These are phyloP conservation scores for Tylopilus cervinicoccineus DNA, from an alignment of 768 basidiomycete species.

Conservation along the genomic window DNA sequence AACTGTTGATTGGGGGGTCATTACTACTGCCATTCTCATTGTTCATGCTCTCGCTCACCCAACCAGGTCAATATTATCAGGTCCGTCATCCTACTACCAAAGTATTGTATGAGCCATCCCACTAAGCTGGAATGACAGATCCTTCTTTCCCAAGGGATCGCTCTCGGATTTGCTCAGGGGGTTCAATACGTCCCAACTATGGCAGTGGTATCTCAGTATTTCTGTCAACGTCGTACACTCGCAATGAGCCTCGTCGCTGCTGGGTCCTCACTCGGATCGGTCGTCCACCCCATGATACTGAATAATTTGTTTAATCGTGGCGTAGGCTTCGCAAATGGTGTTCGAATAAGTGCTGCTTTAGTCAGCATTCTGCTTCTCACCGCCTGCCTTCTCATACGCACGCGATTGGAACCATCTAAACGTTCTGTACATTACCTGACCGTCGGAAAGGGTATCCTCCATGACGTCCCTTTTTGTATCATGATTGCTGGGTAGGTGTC, in stretches of 20 bases:
- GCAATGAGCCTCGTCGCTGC: constrained; percentile 41
- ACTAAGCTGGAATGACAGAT: constrained; percentile 28
- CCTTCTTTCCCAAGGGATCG: constrained; percentile 48
- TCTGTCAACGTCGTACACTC: constrained; percentile 36
- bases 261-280: constrained; percentile 33
- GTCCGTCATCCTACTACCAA: constrained; percentile 20
- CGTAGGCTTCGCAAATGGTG: constrained; percentile 40
- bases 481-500: constrained; percentile 19
- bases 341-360: constrained; percentile 46
- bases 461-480: constrained; percentile 17
- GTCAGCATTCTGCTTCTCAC: constrained; percentile 35
- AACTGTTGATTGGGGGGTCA: constrained; percentile 42
- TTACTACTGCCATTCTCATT: constrained; percentile 38
- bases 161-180: constrained; percentile 43
- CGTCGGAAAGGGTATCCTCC: constrained; percentile 13
- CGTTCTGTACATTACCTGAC: constrained; percentile 10
- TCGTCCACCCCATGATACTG: constrained; percentile 30
- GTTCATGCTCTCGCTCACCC: constrained; percentile 44
- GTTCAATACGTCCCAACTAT: constrained; percentile 43
- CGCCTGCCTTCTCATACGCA: constrained; percentile 32
- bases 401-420: constrained; percentile 36
- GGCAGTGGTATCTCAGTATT: constrained; percentile 44
- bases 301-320: constrained; percentile 21
- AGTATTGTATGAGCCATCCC: not conserved
- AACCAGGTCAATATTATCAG: constrained; percentile 41